Base-by-base conservation (phyloP, 768 basidiomycete species). In the Xerocomus potaroensis region DNA sequence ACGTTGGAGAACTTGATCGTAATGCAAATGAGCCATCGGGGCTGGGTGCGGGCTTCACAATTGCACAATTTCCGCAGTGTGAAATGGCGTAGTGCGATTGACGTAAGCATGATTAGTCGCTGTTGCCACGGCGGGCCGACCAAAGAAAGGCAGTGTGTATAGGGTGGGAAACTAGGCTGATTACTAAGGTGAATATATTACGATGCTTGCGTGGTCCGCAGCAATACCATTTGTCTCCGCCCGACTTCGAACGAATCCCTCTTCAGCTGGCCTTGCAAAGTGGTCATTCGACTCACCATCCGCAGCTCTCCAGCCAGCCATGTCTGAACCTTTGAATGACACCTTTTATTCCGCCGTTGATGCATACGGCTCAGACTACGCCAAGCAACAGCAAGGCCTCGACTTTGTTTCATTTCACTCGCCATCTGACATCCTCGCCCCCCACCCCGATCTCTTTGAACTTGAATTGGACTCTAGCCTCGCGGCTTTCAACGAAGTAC, bases 391-490 rank as follows among this genome's bases (percentile, higher is more conserved):
- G 54, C 65, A 76, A 60, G 70, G 70, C 68, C 71, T 79, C 64
- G 79, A 80, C 67, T 83, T 84, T 72, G 74, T 79, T 69, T 82
- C 81, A 63, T 83, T 83, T 69, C 78, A 80, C 59, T 74, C 78
- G 52, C 76, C 80, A 55, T 72, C 78, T 49, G 86, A 87, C 69
- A 77, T 86, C 68, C 73, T 81, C 58, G 85, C 84, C 43, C 86
- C 87, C 35, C 79, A 84, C 61, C 84, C 86, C 51, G 87, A 90
- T 73, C 75, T 81, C 53, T 91, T 91, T 71, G 89, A 91, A 64
- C 77, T 78, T 42, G 89, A 91, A 69, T 77, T 91, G 59, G 88
- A 89, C 68, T 73, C 72, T 27, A 77, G 72, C 69, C 78, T 87
- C 58, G 79, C 79, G 57, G 80, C 76, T 35, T 78, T 83, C 63